Percentiles rank a stretch among this genome's conserved stretches.
Evolutionary conservation across 148 eudicot species (phyloP).

Genomic region (Cornus florida): DNA sequence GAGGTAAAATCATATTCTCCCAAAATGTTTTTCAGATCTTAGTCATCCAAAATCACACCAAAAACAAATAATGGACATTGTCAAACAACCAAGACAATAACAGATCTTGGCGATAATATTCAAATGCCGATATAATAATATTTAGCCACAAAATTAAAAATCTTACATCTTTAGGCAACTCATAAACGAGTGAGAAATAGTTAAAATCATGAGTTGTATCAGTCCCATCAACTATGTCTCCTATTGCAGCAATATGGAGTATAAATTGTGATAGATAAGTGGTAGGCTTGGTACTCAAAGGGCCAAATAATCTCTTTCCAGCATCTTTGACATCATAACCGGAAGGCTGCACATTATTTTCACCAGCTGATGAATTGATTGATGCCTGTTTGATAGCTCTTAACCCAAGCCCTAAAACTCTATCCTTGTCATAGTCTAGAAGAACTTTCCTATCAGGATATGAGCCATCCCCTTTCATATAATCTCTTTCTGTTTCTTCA

Average conservation of each 20-base stretch:
- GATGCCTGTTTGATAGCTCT: slow-evolving; percentile 52
- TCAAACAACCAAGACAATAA: background rate
- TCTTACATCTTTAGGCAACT: slow-evolving; percentile 99
- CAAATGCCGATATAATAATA: background rate
- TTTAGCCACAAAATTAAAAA: slow-evolving; percentile 12
- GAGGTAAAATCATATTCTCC: background rate
- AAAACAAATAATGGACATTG: background rate
- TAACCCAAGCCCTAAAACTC: slow-evolving; percentile 85
- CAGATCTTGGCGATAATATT: background rate
- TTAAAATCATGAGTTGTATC: slow-evolving; percentile 99
- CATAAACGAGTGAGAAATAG: slow-evolving; percentile 90
- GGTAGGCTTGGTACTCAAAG: slow-evolving; percentile 68
- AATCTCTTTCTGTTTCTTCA: slow-evolving; percentile 72
- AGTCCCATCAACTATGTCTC: slow-evolving; percentile 98
- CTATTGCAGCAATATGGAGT: slow-evolving; percentile 97
- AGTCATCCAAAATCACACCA: background rate
- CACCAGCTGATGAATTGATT: slow-evolving; percentile 40
- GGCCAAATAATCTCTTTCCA: slow-evolving; percentile 74
- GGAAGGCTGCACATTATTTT: slow-evolving; percentile 41
- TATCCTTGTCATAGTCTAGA: slow-evolving; percentile 49
- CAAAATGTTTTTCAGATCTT: background rate
- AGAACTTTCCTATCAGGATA: slow-evolving; percentile 41
- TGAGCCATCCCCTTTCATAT: slow-evolving; percentile 48
- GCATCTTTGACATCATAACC: slow-evolving; percentile 67
- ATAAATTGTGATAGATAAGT: slow-evolving; percentile 93